phyloP scores from a whole-genome alignment of 345 rosid genomes.

The Orychophragmus violaceus region DNA sequence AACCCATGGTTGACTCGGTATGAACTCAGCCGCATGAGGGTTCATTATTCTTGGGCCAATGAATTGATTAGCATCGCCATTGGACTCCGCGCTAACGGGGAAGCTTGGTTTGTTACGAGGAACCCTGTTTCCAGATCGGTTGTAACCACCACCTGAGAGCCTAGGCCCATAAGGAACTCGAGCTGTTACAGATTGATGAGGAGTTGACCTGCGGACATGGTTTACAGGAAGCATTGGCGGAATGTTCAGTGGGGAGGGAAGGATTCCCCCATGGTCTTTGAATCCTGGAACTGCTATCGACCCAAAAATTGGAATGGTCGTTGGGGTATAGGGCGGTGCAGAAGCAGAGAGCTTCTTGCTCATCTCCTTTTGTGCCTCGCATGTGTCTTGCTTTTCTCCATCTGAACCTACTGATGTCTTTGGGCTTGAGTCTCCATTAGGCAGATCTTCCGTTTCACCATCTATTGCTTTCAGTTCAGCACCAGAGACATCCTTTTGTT shows the following conservation, averaged over 20 bases:
- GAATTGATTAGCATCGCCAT: slow-evolving; percentile 48
- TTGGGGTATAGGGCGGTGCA: slow-evolving; percentile 93
- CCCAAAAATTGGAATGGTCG: slow-evolving; percentile 69
- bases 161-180: slow-evolving; percentile 98
- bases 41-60: slow-evolving; percentile 80
- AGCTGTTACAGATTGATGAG: slow-evolving; percentile 91
- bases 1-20: slow-evolving; percentile 89
- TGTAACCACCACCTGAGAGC: slow-evolving; percentile 83
- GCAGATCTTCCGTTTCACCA: slow-evolving; percentile 32
- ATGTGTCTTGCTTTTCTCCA: slow-evolving; percentile 58
- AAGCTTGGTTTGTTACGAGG: slow-evolving; percentile 59
- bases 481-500: slow-evolving; percentile 34
- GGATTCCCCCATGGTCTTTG: slow-evolving; percentile 81
- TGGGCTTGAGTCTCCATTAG: slow-evolving; percentile 31
- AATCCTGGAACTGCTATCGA: slow-evolving; percentile 64
- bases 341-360: slow-evolving; percentile 91
- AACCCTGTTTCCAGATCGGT: slow-evolving; percentile 69
- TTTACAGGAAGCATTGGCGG: slow-evolving; percentile 70
- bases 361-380: slow-evolving; percentile 61
- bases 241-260: slow-evolving; percentile 85
- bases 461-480: slow-evolving; percentile 29
- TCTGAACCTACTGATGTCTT: slow-evolving; percentile 36
- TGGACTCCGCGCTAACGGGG: slow-evolving; percentile 42
- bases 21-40: slow-evolving; percentile 93
- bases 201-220: slow-evolving; percentile 66